Evolutionary conservation across 1,284 basidiomycete species (phyloP), one percentile per base, ranked within the genome.

Genomic region (Apiotrichum domesticum): DNA sequence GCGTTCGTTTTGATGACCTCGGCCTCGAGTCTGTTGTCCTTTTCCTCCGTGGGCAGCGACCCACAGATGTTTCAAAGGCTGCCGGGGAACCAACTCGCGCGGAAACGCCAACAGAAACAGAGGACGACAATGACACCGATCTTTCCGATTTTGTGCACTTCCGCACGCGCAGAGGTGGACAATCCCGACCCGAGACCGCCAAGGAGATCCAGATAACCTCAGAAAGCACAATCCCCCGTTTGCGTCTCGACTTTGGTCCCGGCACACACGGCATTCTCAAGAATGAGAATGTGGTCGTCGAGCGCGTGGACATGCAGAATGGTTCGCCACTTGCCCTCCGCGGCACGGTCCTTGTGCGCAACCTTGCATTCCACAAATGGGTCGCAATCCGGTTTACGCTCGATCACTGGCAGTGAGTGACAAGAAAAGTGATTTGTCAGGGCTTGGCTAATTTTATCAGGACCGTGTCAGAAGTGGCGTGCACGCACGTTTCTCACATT

Each of bases 311-410:
- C 39, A 57, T 78, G 52, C 53, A 57, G 40, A 64, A 58, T 35
- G 61, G 57, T 10, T 49, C 57, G 5, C 67, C 69, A 1, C 60
- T 78, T 29, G 59, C 62, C 15, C 57, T 80, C 33, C 74, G 77
- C 50, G 81, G 80, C 15, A 75, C 77, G 1, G 74, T 79, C 7
- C 73, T 80, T 43, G 80, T 80, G 35, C 68, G 78, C 52, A 82
- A 82, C 65, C 57, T 81, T n/a, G 70, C 79, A 14, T 82, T 81
- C 68, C 73, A 78, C 60, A 82, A 82, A 68, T 78, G 77, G 72
- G 78, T 82, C 29, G 76, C 78, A 1, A 73, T 82, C 9, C 70
- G 81, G 15, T 82, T 81, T 66, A 81, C 81, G 1, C 66, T 81
- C 53, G 81, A 82, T 63, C 74, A 79, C 55, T 82, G 81, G 81